These are phyloP conservation scores for Trypethelium eluteriae DNA, from an alignment of 495 filamentous ascomycete genomes.

Conservation along the genomic window DNA sequence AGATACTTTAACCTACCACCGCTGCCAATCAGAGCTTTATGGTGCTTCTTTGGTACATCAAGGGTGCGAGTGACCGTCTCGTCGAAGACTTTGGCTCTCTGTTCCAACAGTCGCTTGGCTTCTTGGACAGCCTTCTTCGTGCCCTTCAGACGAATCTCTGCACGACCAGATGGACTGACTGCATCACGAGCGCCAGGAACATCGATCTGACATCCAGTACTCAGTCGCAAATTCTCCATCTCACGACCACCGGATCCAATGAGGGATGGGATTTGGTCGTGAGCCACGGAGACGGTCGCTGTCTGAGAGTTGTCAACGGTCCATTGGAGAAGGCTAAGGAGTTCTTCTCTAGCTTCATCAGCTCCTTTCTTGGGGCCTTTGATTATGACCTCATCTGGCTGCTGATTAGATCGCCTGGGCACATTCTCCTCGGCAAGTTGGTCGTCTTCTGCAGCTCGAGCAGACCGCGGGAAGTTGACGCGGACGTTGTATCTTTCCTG, in stretches of 20 bases:
- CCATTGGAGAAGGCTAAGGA: slow-evolving; percentile 77
- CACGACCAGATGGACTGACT: slow-evolving; percentile 53
- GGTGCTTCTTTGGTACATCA: slow-evolving; percentile 83
- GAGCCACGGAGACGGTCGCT: slow-evolving; percentile 73
- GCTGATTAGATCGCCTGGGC: slow-evolving; percentile 60
- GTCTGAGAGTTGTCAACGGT: slow-evolving; percentile 73
- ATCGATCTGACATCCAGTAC: slow-evolving; percentile 79
- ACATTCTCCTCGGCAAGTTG: slow-evolving; percentile 67
- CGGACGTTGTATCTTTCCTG: slow-evolving; percentile 85
- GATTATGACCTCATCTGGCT: slow-evolving; percentile 80
- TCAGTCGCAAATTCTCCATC: slow-evolving; percentile 79
- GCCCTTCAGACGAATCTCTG: slow-evolving; percentile 83
- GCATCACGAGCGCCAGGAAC: slow-evolving; percentile 64
- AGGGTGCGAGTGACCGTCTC: slow-evolving; percentile 74
- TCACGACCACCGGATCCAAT: slow-evolving; percentile 84
- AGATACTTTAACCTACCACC: slow-evolving; percentile 56
- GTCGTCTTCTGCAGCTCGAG: slow-evolving; percentile 55
- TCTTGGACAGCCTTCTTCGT: slow-evolving; percentile 82
- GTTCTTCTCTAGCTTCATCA: slow-evolving; percentile 81
- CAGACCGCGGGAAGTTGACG: slow-evolving; percentile 81
- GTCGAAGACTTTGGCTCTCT: slow-evolving; percentile 77
- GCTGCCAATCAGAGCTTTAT: slow-evolving; percentile 80
- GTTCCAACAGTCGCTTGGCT: slow-evolving; percentile 78
- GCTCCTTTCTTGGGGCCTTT: slow-evolving; percentile 86
- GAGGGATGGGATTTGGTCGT: slow-evolving; percentile 76